Evolutionary conservation across 2,329 filamentous ascomycete species (phyloP).

Genomic region (Aulographum hederae): DNA sequence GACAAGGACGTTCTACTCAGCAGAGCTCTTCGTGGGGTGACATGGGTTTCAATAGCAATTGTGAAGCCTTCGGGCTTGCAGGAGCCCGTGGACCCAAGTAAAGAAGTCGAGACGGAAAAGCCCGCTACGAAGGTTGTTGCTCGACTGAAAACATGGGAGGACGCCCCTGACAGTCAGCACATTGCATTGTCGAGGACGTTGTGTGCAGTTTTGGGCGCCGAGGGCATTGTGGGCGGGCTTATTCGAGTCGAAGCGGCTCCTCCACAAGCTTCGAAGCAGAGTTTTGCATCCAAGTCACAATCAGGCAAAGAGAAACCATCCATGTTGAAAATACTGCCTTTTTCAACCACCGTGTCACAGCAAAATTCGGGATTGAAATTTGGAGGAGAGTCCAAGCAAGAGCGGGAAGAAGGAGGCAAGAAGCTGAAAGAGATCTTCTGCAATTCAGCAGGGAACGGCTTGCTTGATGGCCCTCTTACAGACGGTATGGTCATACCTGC

Average conservation of each 20-base stretch:
- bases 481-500: slow-evolving; percentile 63
- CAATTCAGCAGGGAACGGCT: slow-evolving; percentile 33
- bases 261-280: slow-evolving; percentile 44
- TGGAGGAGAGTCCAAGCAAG: slow-evolving; percentile 69
- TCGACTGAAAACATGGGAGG: slow-evolving; percentile 59
- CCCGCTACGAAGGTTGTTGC: slow-evolving; percentile 55
- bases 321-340: slow-evolving; percentile 65
- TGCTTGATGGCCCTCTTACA: slow-evolving; percentile 72
- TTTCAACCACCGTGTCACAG: slow-evolving; percentile 24
- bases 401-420: slow-evolving; percentile 59
- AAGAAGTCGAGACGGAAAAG: slow-evolving; percentile 42
- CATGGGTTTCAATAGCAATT: slow-evolving; percentile 70
- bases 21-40: slow-evolving; percentile 56
- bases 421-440: slow-evolving; percentile 56
- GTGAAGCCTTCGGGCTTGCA: slow-evolving; percentile 65
- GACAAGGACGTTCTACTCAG: slow-evolving; percentile 58
- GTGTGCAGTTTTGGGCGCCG: slow-evolving; percentile 53
- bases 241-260: slow-evolving; percentile 75
- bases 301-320: slow-evolving; percentile 32
- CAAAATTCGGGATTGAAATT: slow-evolving; percentile 50
- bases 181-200: slow-evolving; percentile 62
- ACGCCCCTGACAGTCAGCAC: slow-evolving; percentile 67
- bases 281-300: slow-evolving; percentile 12
- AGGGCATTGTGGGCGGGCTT: slow-evolving; percentile 65
- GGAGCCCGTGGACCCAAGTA: slow-evolving; percentile 51